These are phyloP conservation scores for Mychonastes homosphaera DNA, from an alignment of 139 green algal species.

Conservation along the genomic window DNA sequence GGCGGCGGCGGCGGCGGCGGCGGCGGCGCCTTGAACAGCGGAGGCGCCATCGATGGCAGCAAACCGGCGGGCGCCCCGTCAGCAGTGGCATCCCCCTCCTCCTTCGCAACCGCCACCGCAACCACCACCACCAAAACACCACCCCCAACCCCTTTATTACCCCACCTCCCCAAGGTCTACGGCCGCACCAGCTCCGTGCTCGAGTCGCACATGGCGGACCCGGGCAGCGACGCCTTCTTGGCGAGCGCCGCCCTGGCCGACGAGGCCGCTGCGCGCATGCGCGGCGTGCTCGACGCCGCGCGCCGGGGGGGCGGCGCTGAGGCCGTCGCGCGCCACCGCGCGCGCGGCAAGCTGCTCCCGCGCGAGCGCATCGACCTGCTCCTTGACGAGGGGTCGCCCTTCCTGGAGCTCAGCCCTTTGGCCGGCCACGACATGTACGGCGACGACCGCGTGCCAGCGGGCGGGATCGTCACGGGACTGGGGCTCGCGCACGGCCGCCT, in stretches of 20 bases:
- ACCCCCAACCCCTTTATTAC: no score
- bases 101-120: not conserved
- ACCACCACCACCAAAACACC: not conserved
- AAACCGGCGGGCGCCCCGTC: no score
- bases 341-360: conserved; percentile 51
- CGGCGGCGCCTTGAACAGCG: no score
- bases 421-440: conserved; percentile 72
- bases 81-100: not conserved
- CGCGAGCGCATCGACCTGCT: conserved; percentile 58
- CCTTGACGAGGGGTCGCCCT: conserved; percentile 68
- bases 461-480: conserved; percentile 83
- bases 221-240: no score
- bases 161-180: no score
- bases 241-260: no score
- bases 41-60: no score
- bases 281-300: conserved; percentile 1
- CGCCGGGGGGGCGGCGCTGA: conserved; percentile 39
- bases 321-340: conserved; percentile 47
- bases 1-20: no score
- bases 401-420: conserved; percentile 74
- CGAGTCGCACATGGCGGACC: not conserved
- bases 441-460: conserved; percentile 68
- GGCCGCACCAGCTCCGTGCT: not conserved
- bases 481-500: conserved; percentile 64
- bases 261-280: not conserved